Percentiles rank a stretch among this genome's conserved stretches.
Evolutionary conservation across 768 basidiomycete species (phyloP).

Genomic region (Exidia glandulosa): DNA sequence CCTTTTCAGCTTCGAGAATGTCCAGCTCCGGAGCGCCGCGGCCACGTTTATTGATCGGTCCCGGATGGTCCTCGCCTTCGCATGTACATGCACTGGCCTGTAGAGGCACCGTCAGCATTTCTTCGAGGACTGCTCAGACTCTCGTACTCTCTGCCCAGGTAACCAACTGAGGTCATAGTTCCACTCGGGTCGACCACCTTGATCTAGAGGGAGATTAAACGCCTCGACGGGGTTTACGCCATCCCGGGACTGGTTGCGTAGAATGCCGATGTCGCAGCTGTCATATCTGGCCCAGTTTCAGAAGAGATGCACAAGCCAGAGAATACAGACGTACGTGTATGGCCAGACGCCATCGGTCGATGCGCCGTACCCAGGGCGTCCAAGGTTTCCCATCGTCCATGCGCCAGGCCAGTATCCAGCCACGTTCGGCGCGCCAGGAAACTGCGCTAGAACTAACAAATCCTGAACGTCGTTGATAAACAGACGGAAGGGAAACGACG

Average conservation of each 20-base stretch:
- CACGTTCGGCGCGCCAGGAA: neutral
- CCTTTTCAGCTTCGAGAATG: constrained; percentile 63
- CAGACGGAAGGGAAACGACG: neutral
- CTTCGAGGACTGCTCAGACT: no score
- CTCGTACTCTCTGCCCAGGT: constrained; percentile 80
- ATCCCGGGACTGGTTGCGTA: constrained; percentile 53
- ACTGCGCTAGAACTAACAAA: neutral
- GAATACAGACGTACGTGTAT: constrained; percentile 40
- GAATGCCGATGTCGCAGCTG: constrained; percentile 76
- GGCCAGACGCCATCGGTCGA: constrained; percentile 83
- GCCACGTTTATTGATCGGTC: constrained; percentile 40
- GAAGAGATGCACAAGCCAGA: no score
- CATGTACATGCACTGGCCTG: constrained; percentile 82
- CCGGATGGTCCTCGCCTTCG: constrained; percentile 65
- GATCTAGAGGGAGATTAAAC: constrained; percentile 36
- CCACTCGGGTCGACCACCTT: constrained; percentile 29
- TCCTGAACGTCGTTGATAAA: neutral
- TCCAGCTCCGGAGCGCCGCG: constrained; percentile 79
- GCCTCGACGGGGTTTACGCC: constrained; percentile 47
- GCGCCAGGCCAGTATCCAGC: constrained; percentile 49
- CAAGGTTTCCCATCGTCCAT: constrained; percentile 47
- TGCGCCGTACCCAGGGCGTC: constrained; percentile 79
- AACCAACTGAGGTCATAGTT: constrained; percentile 60
- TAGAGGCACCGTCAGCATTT: no score
- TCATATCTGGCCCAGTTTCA: constrained; percentile 49